Conservation (phyloP, 2,329 filamentous ascomycete species). For the Epichloe coenophiala region DNA sequence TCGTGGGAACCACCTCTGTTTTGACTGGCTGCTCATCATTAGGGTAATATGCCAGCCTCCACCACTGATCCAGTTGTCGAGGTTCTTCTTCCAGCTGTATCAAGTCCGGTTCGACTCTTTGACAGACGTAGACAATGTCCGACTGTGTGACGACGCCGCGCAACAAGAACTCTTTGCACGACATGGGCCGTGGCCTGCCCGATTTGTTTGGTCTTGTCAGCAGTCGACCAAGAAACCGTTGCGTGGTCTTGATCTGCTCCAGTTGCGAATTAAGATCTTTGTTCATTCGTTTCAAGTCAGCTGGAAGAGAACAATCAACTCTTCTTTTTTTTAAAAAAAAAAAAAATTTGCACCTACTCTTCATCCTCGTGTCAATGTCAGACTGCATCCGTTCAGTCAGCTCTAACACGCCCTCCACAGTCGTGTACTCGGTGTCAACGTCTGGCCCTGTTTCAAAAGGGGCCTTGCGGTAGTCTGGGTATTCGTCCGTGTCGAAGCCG, state of each 20-base stretch:
- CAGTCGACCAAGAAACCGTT: conserved; percentile 25
- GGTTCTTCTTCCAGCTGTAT: conserved; percentile 26
- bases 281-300: background rate
- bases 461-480: conserved; percentile 25
- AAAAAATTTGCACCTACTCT: conserved; percentile 18
- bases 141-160: conserved; percentile 36
- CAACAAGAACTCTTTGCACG: conserved; percentile 33
- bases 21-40: conserved; percentile 28
- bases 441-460: conserved; percentile 23
- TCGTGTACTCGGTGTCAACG: conserved; percentile 16
- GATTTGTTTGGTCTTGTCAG: conserved; percentile 25
- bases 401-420: conserved; percentile 20
- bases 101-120: conserved; percentile 25
- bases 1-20: conserved; percentile 29
- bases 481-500: conserved; percentile 23
- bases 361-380: conserved; percentile 20
- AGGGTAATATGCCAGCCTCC: conserved; percentile 33
- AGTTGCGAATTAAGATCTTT: conserved; percentile 18
- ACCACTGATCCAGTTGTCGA: conserved; percentile 36
- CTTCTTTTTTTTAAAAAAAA: conserved; percentile 7
- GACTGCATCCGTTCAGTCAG: conserved; percentile 20
- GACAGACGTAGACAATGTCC: conserved; percentile 37
- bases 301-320: background rate
- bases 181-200: conserved; percentile 23
- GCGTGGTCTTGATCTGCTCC: conserved; percentile 20